Evolutionary conservation across 306 rosid genomes (phyloP).

Genomic region (Prunus padus): DNA sequence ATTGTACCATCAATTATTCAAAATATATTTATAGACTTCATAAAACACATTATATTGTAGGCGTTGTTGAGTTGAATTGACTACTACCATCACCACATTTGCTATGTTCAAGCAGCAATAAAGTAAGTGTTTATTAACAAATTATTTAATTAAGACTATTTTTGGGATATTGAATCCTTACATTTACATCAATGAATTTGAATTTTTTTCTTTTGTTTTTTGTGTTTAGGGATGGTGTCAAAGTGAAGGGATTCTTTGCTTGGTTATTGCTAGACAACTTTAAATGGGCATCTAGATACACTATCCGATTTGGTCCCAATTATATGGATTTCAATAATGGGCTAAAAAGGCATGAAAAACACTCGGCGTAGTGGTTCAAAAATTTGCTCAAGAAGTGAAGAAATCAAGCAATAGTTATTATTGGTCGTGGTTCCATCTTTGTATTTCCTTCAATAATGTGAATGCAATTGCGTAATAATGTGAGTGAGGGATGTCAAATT

Average conservation of each 20-base stretch:
- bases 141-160: not conserved
- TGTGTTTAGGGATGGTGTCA: not conserved
- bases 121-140: conserved; percentile 32
- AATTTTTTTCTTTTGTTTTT: too few species aligned
- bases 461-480: too few species aligned
- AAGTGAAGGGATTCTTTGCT: conserved; percentile 64
- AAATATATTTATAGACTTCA: too few species aligned
- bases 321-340: conserved; percentile 55
- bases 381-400: conserved; percentile 36
- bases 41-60: conserved; percentile 20
- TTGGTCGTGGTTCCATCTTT: too few species aligned
- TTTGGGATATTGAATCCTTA: too few species aligned
- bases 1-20: not conserved
- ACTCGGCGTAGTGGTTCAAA: conserved; percentile 63
- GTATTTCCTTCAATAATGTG: too few species aligned
- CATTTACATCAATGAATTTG: not conserved
- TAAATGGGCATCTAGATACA: conserved; percentile 53
- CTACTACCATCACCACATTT: conserved; percentile 39
- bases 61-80: conserved; percentile 50
- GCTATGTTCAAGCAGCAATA: conserved; percentile 34
- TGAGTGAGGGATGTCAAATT: too few species aligned
- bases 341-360: conserved; percentile 46
- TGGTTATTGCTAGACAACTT: conserved; percentile 70
- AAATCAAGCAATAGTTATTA: too few species aligned
- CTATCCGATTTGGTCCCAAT: conserved; percentile 54